Base-by-base conservation (phyloP, 768 basidiomycete genomes). In the Cystofilobasidium bisporidii region DNA sequence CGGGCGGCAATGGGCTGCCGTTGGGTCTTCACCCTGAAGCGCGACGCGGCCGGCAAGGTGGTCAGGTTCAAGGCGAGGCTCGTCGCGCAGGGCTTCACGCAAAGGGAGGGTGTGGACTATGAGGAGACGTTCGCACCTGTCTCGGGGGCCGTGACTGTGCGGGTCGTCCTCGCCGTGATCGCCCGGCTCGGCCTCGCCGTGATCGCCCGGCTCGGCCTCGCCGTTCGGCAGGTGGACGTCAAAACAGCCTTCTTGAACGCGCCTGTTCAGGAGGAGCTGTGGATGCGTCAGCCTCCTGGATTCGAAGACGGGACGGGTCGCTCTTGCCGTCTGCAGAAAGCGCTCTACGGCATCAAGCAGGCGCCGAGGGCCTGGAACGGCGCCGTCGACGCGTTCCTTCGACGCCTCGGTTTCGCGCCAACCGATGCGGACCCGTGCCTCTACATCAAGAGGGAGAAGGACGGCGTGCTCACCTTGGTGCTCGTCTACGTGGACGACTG, bases 401-500 rank as follows among this genome's bases (percentile, higher is more conserved):
- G 6, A 22, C 1, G 22, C 47, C 3, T 48, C 47, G 47, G 47
- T 3, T 24, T 48, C 47, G 22, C 24, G 4, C n/a, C 47, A 6
- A 24, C n/a, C 47, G 47, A 48, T 8, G 20, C 47, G 4, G 47
- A 48, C 47, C 20, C 20, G 4, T 48, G 47, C 47, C 22, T 48
- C 47, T 48, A 28, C 45, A 45, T 63, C 33, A 30, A 30, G 22
- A 5, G 45, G 9, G 30, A 30, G 43, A 8, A 22, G 3, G 47
- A 33, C 48, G 48, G 43, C 12, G n/a, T n/a, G n/a, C 32, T n/a
- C 12, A 22, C 33, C 30, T 17, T 36, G 22, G 24, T 63, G 8
- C 62, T 32, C 22, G 22, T 43, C 8, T 63, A 63, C 48, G 62
- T 63, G 15, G 62, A 63, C 36, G 62, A 53, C 32, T 20, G 53